Conservation (phyloP, 257 asterid genomes). For the Gardenia jasminoides region DNA sequence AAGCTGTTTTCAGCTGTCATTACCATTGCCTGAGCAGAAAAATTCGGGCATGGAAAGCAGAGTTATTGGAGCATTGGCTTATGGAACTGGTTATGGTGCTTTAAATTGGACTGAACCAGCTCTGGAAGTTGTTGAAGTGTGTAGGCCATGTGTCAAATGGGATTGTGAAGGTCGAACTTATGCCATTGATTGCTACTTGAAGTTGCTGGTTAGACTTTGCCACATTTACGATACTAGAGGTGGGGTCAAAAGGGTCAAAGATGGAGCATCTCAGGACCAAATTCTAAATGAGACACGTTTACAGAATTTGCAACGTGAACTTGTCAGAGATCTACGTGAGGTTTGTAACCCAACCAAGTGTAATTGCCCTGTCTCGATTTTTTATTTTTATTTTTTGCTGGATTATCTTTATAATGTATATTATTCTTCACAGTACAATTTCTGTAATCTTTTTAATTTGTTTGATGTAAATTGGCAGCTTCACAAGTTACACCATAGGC, state of each 20-base stretch:
- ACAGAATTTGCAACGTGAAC: constrained; percentile 81
- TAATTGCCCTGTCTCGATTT: neutral
- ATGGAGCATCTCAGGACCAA: constrained; percentile 94
- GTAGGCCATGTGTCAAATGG: constrained; percentile 90
- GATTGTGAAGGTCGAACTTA: constrained; percentile 91
- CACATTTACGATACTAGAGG: constrained; percentile 89
- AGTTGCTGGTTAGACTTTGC: constrained; percentile 85
- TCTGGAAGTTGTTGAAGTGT: constrained; percentile 90
- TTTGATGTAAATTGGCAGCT: neutral
- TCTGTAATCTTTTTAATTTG: no score
- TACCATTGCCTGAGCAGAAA: constrained; percentile 83
- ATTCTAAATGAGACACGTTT: constrained; percentile 81
- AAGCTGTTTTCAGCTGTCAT: constrained; percentile 89
- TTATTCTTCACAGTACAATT: neutral
- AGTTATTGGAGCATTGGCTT: constrained; percentile 91
- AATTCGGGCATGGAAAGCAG: constrained; percentile 83
- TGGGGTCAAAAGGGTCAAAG: constrained; percentile 87
- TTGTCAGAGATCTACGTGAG: constrained; percentile 79
- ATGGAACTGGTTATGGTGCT: constrained; percentile 96
- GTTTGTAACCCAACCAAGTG: constrained; percentile 22
- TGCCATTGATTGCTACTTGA: constrained; percentile 88
- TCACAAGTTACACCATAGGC: neutral
- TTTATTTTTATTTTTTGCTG: no score
- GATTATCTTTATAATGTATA: neutral
- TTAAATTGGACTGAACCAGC: constrained; percentile 94